Evolutionary conservation across 768 basidiomycete species (phyloP).

Genomic region (Mycena capillaripes): DNA sequence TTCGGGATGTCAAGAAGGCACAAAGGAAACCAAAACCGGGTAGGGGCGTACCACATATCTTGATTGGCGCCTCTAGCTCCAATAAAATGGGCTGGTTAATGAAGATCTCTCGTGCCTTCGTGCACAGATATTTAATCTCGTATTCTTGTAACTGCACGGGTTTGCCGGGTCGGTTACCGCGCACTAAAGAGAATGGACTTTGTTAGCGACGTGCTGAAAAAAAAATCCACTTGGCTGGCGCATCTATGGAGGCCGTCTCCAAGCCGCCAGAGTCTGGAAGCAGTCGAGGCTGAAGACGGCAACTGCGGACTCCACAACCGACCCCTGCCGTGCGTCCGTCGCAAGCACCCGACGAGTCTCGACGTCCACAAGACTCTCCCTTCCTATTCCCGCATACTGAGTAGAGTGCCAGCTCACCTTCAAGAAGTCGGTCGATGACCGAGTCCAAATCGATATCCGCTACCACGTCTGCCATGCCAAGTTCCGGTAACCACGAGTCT

Average conservation of each 20-base stretch:
- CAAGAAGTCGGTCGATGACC: conserved; percentile 97
- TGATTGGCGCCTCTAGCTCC: conserved; percentile 99
- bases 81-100: conserved; percentile 98
- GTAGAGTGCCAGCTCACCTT: conserved; percentile 78
- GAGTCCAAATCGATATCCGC: conserved; percentile 99
- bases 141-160: conserved; percentile 98
- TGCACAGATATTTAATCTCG: conserved; percentile 99
- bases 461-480: conserved; percentile 79
- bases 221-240: background rate
- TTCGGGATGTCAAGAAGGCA: background rate
- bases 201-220: conserved; percentile 1
- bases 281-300: no score
- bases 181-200: conserved; percentile 69
- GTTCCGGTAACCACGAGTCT: conserved; percentile 15
- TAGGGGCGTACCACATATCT: conserved; percentile 88
- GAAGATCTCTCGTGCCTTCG: conserved; percentile 98
- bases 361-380: background rate
- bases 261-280: background rate
- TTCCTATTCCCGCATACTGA: background rate
- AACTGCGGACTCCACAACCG: background rate
- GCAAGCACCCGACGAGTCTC: background rate
- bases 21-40: background rate
- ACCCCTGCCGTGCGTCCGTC: conserved; percentile 39
- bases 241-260: background rate
- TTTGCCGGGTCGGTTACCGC: conserved; percentile 98